Evolutionary conservation across 2,329 filamentous ascomycete species (phyloP).

Genomic region (Aspergillus neotritici): DNA sequence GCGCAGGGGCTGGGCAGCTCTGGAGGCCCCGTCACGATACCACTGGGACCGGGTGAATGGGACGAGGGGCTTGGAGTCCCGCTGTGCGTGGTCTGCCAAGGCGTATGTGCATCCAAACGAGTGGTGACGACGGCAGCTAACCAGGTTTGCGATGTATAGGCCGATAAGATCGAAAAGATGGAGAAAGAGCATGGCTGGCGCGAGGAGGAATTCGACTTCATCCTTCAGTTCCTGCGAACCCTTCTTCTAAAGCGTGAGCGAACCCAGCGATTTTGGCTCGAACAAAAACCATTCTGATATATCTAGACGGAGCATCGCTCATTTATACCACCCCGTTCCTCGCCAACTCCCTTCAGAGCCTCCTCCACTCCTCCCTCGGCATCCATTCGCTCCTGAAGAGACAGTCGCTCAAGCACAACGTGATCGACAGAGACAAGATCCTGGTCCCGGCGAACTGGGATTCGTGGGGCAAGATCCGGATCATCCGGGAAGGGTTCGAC

Average conservation of each 20-base stretch:
- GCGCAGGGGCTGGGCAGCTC: conserved; percentile 49
- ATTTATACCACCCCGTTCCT: conserved; percentile 77
- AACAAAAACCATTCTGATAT: too few species aligned
- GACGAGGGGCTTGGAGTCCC: conserved; percentile 82
- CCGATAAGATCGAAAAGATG: conserved; percentile 82
- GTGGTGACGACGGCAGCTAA: not conserved
- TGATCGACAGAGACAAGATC: conserved; percentile 90
- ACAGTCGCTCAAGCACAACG: conserved; percentile 77
- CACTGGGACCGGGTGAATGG: conserved; percentile 85
- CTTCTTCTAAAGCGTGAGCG: conserved; percentile 74
- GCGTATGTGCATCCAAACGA: conserved; percentile 52
- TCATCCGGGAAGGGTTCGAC: conserved; percentile 85
- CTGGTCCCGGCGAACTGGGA: conserved; percentile 96
- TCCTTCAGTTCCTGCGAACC: conserved; percentile 87
- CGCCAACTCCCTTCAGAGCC: conserved; percentile 67
- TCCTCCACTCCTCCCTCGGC: conserved; percentile 78
- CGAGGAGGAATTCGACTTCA: conserved; percentile 93
- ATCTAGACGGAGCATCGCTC: conserved; percentile 70
- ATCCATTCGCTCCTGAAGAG: conserved; percentile 78
- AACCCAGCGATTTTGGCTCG: conserved; percentile 14
- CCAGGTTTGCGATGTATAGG: conserved; percentile 41
- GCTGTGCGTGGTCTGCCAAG: conserved; percentile 91
- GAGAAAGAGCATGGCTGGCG: conserved; percentile 91
- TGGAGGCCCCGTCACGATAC: conserved; percentile 65
- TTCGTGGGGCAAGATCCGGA: conserved; percentile 94